Base-by-base conservation (phyloP, 768 basidiomycete species). In the Suillus bovinus region DNA sequence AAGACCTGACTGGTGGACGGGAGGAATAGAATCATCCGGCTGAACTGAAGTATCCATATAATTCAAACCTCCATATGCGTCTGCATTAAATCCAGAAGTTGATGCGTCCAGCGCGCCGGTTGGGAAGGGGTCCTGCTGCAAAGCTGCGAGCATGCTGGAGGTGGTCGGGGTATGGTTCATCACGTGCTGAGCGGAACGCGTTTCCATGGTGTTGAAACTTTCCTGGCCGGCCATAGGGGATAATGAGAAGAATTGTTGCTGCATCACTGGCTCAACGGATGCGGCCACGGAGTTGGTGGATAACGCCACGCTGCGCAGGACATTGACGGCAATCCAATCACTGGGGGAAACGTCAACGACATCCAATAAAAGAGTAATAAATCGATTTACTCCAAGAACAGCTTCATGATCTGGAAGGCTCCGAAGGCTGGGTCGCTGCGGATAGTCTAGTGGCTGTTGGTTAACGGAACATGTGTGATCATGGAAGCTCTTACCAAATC, bases 221-320 rank as follows among this genome's bases (percentile, higher is more conserved):
- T 93, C 93, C 69, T 93, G 91, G 29, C 91, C 92, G 34, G 88
- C 84, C 91, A 93, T 93, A n/a, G 93, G 91, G 60, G 91, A 93
- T 61, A 94, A 78, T 5, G 90, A 83, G 73, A 91, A 91, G 78
- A 89, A 95, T 69, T 92, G 89, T 70, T 94, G 92, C 68, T 94
- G 93, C 84, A 94, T 93, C 61, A 93, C 88, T 36, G 93, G 92
- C 71, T 95, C 93, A 59, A 95, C 93, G 29, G 93, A 94, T 24
- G 92, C 92, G 34, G 93, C 93, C 59, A 95, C 93, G 22, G 92
- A 94, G 76, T 93, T 94, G 27, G 92, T 94, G 33, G 93, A 94
- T 63, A 95, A 78, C 2, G 93, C 93, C 64, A 95, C 93, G 68
- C 82, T 91, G 68, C 93, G 82, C 67, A 95, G 80, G 64, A 95